Percentiles rank a stretch among this genome's conserved stretches.
These are phyloP conservation scores for Blastobotrys malaysiensis DNA, from an alignment of 1,139 yeast species.

Conservation along the genomic window DNA sequence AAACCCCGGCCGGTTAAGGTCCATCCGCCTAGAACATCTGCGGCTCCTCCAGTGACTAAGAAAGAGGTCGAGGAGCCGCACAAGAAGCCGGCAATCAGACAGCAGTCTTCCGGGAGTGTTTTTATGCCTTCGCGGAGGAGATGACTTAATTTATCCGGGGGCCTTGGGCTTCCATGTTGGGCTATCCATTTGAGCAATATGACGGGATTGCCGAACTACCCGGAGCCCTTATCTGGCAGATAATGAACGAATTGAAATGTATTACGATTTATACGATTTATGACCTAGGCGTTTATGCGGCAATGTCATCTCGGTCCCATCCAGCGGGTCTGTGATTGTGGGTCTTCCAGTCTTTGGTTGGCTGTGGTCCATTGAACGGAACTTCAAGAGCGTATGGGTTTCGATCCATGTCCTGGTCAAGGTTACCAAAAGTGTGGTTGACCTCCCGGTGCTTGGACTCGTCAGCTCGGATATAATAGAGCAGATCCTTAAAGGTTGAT, in stretches of 20 bases:
- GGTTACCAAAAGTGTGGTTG: constrained; percentile 68
- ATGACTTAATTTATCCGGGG: too few species aligned
- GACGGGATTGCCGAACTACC: too few species aligned
- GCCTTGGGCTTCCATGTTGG: too few species aligned
- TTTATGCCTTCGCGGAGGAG: neutral
- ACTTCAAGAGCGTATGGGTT: constrained; percentile 61
- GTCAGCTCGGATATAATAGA: constrained; percentile 55
- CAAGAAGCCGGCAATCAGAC: neutral
- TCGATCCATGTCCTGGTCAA: constrained; percentile 48
- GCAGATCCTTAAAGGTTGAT: constrained; percentile 55
- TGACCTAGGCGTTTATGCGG: constrained; percentile 19
- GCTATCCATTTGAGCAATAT: neutral
- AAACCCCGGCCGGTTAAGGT: neutral
- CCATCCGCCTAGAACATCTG: neutral
- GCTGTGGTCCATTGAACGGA: constrained; percentile 45
- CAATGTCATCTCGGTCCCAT: constrained; percentile 59
- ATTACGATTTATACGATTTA: neutral
- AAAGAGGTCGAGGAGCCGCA: neutral
- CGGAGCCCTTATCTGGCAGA: too few species aligned
- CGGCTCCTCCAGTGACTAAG: neutral
- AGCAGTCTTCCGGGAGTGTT: neutral
- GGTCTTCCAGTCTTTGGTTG: constrained; percentile 45
- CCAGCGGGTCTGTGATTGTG: constrained; percentile 47
- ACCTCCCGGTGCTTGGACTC: constrained; percentile 76
- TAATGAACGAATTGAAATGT: neutral